Conservation (phyloP, 2,329 filamentous ascomycete species). For the Ascocoryne sarcoides region DNA sequence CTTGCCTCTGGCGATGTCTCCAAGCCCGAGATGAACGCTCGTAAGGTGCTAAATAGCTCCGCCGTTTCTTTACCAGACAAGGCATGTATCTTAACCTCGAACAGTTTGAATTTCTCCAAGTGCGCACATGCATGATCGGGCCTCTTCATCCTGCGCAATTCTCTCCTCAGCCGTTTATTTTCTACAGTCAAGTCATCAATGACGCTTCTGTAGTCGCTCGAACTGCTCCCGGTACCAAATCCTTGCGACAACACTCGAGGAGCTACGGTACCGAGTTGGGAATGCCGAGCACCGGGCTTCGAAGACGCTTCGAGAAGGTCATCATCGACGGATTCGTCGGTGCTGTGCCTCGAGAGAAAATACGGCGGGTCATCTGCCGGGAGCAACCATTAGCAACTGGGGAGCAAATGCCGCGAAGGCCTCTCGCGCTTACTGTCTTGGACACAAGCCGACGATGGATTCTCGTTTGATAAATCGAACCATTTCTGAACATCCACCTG, state of each 20-base stretch:
- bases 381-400: conserved; percentile 1
- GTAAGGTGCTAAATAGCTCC: conserved; percentile 65
- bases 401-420: background rate
- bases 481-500: conserved; percentile 17
- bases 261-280: background rate
- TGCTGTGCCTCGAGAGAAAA: conserved; percentile 15
- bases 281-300: background rate
- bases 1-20: conserved; percentile 35
- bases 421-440: conserved; percentile 18
- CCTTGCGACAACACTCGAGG: background rate
- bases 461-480: conserved; percentile 23
- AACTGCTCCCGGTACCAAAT: conserved; percentile 26
- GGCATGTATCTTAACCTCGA: conserved; percentile 74
- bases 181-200: conserved; percentile 83
- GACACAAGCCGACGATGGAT: conserved; percentile 8
- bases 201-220: conserved; percentile 69
- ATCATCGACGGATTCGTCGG: conserved; percentile 8
- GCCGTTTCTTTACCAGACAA: conserved; percentile 63
- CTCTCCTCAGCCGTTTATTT: conserved; percentile 69
- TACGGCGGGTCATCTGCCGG: conserved; percentile 22
- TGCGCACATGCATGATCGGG: conserved; percentile 56
- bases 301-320: conserved; percentile 2
- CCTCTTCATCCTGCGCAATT: conserved; percentile 62
- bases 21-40: conserved; percentile 59
- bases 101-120: conserved; percentile 66